These are phyloP conservation scores for Metarhizium robertsii DNA, from an alignment of 2,329 filamentous ascomycete species.

Conservation along the genomic window DNA sequence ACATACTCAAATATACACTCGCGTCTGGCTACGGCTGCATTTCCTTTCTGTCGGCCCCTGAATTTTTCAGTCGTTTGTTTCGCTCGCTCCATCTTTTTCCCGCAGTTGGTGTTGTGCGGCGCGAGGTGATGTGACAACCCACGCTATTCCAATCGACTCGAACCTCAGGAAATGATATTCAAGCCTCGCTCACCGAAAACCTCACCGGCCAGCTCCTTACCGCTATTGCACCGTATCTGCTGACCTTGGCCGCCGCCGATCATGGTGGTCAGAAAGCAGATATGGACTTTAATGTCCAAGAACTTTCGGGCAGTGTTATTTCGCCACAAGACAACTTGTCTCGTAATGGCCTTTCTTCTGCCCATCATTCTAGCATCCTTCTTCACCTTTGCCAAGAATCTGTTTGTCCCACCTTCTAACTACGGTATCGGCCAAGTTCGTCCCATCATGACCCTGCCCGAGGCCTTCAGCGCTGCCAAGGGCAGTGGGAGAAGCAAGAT, in stretches of 20 bases:
- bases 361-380: conserved; percentile 50
- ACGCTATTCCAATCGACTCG: not conserved
- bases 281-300: conserved; percentile 52
- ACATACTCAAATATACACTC: not conserved
- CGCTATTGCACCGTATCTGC: not conserved
- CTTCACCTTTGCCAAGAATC: conserved; percentile 65
- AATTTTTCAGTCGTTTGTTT: not conserved
- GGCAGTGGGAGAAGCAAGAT: conserved; percentile 55
- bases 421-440: conserved; percentile 61
- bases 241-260: not conserved
- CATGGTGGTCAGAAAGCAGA: conserved; percentile 48
- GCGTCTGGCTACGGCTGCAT: too few species aligned
- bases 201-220: not conserved
- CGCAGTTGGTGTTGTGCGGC: not conserved
- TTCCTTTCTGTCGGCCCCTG: not conserved
- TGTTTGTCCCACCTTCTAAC: conserved; percentile 68
- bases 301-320: conserved; percentile 50
- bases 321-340: conserved; percentile 42
- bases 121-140: not conserved
- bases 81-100: not conserved
- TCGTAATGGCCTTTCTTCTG: conserved; percentile 49
- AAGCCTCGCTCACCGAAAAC: not conserved
- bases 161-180: not conserved
- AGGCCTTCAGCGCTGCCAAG: conserved; percentile 50
- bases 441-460: conserved; percentile 52